phyloP scores from a whole-genome alignment of 2,329 filamentous ascomycete genomes.

The Hymenoscyphus fraxineus region DNA sequence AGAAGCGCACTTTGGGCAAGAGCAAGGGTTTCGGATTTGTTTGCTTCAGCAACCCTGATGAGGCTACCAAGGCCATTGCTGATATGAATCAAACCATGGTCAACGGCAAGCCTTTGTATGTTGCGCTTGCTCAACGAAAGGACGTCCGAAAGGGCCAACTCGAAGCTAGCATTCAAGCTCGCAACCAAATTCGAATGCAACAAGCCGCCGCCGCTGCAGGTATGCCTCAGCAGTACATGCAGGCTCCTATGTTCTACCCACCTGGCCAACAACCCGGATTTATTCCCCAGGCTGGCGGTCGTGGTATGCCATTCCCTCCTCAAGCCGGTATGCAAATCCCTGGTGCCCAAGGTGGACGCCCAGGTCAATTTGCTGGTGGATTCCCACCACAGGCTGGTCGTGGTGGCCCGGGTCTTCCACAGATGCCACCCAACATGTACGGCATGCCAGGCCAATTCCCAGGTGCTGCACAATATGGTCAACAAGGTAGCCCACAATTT shows the following conservation, averaged over 20 bases:
- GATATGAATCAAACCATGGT: conserved; percentile 99
- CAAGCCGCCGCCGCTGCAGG: conserved; percentile 88
- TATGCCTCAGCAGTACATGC: conserved; percentile 85
- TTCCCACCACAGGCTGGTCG: conserved; percentile 83
- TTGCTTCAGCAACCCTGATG: conserved; percentile 99
- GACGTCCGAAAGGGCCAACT: conserved; percentile 99
- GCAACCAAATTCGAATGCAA: conserved; percentile 98
- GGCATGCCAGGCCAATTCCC: conserved; percentile 76
- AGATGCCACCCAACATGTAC: conserved; percentile 85
- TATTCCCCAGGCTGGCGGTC: conserved; percentile 56
- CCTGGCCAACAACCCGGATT: conserved; percentile 74
- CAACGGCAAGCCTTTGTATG: conserved; percentile 92
- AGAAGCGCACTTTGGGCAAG: conserved; percentile 71
- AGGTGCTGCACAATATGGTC: conserved; percentile 70
- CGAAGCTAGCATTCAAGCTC: conserved; percentile 97
- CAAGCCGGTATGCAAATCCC: conserved; percentile 63
- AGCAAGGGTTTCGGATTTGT: conserved; percentile 99
- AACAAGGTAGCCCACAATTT: conserved; percentile 75
- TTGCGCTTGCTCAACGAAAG: conserved; percentile 97
- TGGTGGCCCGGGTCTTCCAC: conserved; percentile 76
- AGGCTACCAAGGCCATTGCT: conserved; percentile 97
- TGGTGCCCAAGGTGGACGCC: conserved; percentile 73
- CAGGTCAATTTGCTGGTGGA: conserved; percentile 76
- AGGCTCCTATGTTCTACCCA: conserved; percentile 87
- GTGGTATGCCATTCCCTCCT: conserved; percentile 62